Base-by-base conservation (phyloP, 2,329 filamentous ascomycete genomes). In the Nemania serpens region DNA sequence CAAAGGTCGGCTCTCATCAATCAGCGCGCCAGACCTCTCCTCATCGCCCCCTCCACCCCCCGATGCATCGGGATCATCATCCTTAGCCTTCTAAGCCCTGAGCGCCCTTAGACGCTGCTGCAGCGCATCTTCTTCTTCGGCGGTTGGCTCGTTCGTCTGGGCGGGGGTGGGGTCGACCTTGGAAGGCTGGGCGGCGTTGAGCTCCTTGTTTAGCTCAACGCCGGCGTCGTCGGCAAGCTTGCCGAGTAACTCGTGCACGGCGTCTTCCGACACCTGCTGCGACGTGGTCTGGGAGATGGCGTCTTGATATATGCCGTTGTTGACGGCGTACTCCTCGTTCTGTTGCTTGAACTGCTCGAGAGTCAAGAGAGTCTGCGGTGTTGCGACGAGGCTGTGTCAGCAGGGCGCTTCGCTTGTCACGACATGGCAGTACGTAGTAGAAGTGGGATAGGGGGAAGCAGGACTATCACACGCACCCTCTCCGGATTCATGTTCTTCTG, bases 161-260 rank as follows among this genome's bases (percentile, higher is more conserved):
- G 67, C 65, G 12, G 62, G 65, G 15, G 75, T 76, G 7, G 88
- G 84, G 48, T 88, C 87, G 25, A 82, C 81, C 69, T 81, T 83
- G 65, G 81, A 81, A 20, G 84, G 81, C 42, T 81, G 82, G 2
- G 83, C 82, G 59, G 80, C 75, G 70, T 79, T 83, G 65, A 96
- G 87, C 77, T 95, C 91, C 73, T 89, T 84, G 67, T 87, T 87
- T 63, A 96, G 81, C 76, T 95, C 90, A 54, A 97, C 85, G 55
- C 93, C 93, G 10, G 91, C 91, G 75, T 96, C 92, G 75, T 96
- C 93, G 64, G 92, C 92, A 45, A 95, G 86, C 77, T 96, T 90
- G 66, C 86, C 89, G 77, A 96, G 89, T 64, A 96, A 78, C 67
- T 91, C 88, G 75, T 96, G 92, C 1, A 96, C 91, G 68, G 93